These are phyloP conservation scores for Colletotrichum cereale DNA, from an alignment of 2,329 filamentous ascomycete genomes.

Conservation along the genomic window DNA sequence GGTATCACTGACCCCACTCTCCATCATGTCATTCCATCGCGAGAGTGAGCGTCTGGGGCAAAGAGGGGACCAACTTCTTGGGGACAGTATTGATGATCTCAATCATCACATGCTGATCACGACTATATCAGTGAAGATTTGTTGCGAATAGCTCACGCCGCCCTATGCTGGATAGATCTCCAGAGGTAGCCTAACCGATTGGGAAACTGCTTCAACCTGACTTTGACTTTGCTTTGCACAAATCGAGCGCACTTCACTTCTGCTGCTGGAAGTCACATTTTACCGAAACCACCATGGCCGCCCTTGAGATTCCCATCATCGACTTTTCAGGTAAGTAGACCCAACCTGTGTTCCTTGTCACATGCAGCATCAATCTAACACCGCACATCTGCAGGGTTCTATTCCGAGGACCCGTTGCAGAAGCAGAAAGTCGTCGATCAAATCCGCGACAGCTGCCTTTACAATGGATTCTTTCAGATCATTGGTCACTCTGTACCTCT, in stretches of 20 bases:
- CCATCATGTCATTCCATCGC: background rate
- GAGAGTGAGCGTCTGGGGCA: background rate
- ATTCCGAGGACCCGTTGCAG: conserved; percentile 41
- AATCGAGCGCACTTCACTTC: background rate
- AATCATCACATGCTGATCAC: background rate
- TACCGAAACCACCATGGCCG: background rate
- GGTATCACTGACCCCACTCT: conserved; percentile 32
- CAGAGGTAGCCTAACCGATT: background rate
- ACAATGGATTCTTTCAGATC: conserved; percentile 68
- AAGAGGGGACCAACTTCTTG: background rate
- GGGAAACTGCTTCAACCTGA: background rate
- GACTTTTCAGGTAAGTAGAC: conserved; percentile 46
- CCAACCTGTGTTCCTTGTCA: accelerated
- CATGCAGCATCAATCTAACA: background rate
- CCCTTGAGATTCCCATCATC: conserved; percentile 46
- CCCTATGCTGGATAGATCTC: background rate
- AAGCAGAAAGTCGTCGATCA: conserved; percentile 50
- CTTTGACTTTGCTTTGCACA: background rate
- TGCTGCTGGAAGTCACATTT: no score
- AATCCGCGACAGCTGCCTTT: conserved; percentile 56
- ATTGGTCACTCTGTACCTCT: conserved; percentile 59
- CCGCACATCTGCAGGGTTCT: conserved; percentile 38
- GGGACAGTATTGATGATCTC: background rate
- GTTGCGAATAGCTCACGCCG: background rate
- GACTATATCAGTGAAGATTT: background rate